phyloP scores from a whole-genome alignment of 768 basidiomycete species.

The Chalciporus pseudorubinellus region DNA sequence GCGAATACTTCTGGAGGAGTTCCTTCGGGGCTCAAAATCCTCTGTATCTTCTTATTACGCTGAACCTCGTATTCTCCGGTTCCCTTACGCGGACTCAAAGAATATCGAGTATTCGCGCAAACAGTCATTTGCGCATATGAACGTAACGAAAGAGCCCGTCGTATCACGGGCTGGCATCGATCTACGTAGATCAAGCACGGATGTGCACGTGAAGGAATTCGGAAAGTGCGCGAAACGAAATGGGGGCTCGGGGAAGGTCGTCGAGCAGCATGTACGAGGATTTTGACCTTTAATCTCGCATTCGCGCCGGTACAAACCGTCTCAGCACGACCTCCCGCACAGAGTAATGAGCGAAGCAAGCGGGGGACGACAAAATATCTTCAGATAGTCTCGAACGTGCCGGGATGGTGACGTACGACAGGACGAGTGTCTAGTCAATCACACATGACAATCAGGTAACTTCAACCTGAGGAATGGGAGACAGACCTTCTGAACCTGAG shows the following conservation, averaged over 20 bases:
- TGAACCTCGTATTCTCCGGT: too few relatives aligned
- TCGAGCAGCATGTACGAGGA: not conserved
- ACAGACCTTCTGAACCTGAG: constrained; percentile 95
- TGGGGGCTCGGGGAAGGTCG: too few relatives aligned
- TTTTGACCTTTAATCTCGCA: constrained; percentile 63
- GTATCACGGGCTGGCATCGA: too few relatives aligned
- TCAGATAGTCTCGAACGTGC: constrained; percentile 55
- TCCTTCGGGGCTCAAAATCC: too few relatives aligned
- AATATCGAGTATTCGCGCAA: too few relatives aligned
- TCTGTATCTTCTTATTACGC: too few relatives aligned
- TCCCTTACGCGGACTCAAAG: too few relatives aligned
- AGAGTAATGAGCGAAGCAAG: constrained; percentile 71
- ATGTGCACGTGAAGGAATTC: constrained; percentile 3
- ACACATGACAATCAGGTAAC: constrained; percentile 1
- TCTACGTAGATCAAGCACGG: not conserved
- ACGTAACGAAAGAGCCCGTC: too few relatives aligned
- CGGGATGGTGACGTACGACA: constrained; percentile 93
- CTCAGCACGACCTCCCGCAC: constrained; percentile 82
- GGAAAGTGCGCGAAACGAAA: too few relatives aligned
- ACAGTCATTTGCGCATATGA: not conserved
- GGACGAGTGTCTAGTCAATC: constrained; percentile 70
- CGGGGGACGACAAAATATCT: constrained; percentile 62
- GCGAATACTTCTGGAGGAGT: too few relatives aligned
- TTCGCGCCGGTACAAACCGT: constrained; percentile 86
- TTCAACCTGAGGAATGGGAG: not conserved